phyloP scores from a whole-genome alignment of 768 basidiomycete species.

The Strobilomyces dryophilus region DNA sequence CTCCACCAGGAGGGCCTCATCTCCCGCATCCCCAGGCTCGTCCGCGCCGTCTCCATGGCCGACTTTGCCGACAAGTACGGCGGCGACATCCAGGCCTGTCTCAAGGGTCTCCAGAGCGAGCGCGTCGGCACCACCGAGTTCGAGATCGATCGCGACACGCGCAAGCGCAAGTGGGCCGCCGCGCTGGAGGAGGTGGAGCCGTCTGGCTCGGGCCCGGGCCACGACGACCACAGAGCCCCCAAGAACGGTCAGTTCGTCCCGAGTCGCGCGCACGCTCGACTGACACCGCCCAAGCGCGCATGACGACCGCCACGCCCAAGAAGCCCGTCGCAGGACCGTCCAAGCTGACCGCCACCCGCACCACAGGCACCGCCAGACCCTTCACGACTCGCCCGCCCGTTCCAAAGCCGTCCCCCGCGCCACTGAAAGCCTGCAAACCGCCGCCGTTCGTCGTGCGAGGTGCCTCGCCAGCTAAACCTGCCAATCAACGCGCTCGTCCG shows the following conservation, averaged over 20 bases:
- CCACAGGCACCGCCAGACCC: slow-evolving; percentile 36
- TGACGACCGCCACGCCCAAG: slow-evolving; percentile 46
- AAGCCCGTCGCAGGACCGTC: slow-evolving; percentile 45
- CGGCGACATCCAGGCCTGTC: slow-evolving; percentile 67
- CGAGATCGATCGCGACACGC: slow-evolving; percentile 61
- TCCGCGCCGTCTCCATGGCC: slow-evolving; percentile 67
- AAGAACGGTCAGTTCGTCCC: slow-evolving; percentile 50
- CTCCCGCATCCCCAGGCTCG: slow-evolving; percentile 68
- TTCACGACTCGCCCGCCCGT: slow-evolving; percentile 25
- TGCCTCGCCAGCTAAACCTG: slow-evolving; percentile 51
- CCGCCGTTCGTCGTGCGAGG: slow-evolving; percentile 32
- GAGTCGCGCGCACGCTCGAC: neutral
- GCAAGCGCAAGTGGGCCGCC: slow-evolving; percentile 76
- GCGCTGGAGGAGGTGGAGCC: slow-evolving; percentile 51
- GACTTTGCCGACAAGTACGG: slow-evolving; percentile 78
- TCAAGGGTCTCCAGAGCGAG: slow-evolving; percentile 66
- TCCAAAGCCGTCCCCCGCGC: slow-evolving; percentile 33
- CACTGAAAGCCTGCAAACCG: slow-evolving; percentile 30
- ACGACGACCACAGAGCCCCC: slow-evolving; percentile 35
- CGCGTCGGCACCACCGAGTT: slow-evolving; percentile 48
- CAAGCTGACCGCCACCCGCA: slow-evolving; percentile 37
- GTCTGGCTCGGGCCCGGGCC: slow-evolving; percentile 28
- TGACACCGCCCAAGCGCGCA: slow-evolving; percentile 35
- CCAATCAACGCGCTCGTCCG: slow-evolving; percentile 28
- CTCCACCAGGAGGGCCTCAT: slow-evolving; percentile 74